Conservation (phyloP, 148 eudicot genomes). For the Tetragonia tetragonoides region DNA sequence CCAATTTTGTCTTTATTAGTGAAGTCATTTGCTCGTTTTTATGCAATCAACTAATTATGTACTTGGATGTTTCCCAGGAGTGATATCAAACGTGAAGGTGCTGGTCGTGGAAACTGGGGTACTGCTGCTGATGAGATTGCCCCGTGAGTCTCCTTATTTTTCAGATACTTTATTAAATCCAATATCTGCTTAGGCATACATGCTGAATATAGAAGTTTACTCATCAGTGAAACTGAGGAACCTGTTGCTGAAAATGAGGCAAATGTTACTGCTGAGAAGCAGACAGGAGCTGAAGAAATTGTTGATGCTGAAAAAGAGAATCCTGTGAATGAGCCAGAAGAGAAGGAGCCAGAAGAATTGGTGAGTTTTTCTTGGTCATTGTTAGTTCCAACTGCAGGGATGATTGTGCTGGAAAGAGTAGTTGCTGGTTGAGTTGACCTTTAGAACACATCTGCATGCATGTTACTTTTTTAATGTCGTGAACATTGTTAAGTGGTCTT, state of each 20-base stretch:
- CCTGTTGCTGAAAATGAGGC: constrained; percentile 41
- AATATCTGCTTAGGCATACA: background rate
- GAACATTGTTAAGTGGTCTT: background rate
- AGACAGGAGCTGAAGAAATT: constrained; percentile 38
- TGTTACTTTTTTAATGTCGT: background rate
- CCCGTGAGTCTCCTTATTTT: constrained; percentile 41
- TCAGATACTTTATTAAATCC: background rate
- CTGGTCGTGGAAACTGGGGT: constrained; percentile 95
- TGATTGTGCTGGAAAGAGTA: background rate
- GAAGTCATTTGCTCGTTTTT: background rate
- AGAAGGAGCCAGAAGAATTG: constrained; percentile 56
- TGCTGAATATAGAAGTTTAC: background rate
- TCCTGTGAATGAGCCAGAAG: constrained; percentile 43
- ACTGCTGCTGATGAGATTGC: constrained; percentile 64
- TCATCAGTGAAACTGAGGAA: constrained; percentile 44
- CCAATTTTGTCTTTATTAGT: background rate
- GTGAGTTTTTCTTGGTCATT: constrained; percentile 19
- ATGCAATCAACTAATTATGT: background rate
- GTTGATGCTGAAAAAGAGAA: constrained; percentile 47
- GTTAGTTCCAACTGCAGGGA: background rate
- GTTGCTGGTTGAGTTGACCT: background rate
- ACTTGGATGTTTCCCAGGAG: constrained; percentile 29
- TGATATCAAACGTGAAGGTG: constrained; percentile 75
- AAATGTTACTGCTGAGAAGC: constrained; percentile 46
- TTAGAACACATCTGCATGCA: background rate